phyloP scores from a whole-genome alignment of 2,329 filamentous ascomycete genomes.

The Apiospora kogelbergensis region DNA sequence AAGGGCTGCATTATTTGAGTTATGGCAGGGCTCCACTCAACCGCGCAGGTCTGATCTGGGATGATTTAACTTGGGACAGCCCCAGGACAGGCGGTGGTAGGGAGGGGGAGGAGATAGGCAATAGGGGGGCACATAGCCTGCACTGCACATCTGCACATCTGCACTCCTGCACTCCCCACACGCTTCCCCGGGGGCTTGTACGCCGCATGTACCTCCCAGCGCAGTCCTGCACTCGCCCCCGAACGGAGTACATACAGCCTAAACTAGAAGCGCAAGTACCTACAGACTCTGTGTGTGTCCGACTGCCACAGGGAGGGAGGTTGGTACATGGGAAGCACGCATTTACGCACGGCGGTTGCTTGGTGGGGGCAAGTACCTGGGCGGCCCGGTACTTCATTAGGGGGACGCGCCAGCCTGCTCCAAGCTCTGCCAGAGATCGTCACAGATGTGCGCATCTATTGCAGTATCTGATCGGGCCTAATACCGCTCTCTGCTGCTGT shows the following conservation, averaged over 20 bases:
- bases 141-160: no score
- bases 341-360: not conserved
- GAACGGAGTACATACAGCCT: no score
- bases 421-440: slow-evolving; percentile 5
- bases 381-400: not conserved
- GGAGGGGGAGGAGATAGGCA: not conserved
- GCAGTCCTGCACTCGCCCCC: not conserved
- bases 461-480: slow-evolving; percentile 3
- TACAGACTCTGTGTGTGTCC: no score
- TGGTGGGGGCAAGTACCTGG: not conserved
- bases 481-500: not conserved
- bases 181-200: not conserved
- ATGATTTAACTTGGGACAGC: not conserved
- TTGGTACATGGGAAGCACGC: not conserved
- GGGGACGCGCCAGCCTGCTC: slow-evolving; percentile 5
- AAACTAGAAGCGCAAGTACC: no score
- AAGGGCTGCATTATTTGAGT: slow-evolving; percentile 8
- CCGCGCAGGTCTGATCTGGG: slow-evolving; percentile 3
- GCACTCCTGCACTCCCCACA: not conserved
- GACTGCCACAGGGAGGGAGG: not conserved
- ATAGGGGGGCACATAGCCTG: not conserved
- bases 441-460: slow-evolving; percentile 1
- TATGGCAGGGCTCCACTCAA: slow-evolving; percentile 5
- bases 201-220: not conserved
- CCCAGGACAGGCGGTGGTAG: not conserved